Evolutionary conservation across 1,284 basidiomycete genomes (phyloP).

Genomic region (Microbotryomycetes sp.): DNA sequence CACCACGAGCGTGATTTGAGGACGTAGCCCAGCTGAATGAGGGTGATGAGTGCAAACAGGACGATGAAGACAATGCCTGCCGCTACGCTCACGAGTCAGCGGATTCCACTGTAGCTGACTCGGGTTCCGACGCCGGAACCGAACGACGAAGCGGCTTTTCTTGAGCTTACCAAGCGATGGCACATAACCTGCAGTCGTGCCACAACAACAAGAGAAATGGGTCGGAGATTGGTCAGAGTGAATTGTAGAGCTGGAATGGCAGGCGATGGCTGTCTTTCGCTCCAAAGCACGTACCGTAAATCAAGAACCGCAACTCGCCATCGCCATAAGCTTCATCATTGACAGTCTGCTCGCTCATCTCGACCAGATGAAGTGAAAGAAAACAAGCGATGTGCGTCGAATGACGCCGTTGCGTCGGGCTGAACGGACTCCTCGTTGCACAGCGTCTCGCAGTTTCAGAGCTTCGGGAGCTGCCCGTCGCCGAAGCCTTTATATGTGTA

Average conservation of each 20-base stretch:
- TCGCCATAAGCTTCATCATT: not conserved
- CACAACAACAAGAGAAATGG: too few species aligned
- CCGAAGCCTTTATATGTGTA: too few species aligned
- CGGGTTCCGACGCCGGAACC: not conserved
- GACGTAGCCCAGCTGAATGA: constrained; percentile 9
- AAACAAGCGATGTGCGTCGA: too few species aligned
- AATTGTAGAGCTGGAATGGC: not conserved
- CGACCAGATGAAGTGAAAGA: too few species aligned
- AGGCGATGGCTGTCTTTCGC: too few species aligned
- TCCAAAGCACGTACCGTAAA: not conserved
- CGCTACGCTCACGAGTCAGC: not conserved
- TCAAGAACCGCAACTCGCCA: not conserved
- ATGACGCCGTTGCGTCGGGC: too few species aligned
- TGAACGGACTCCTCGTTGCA: too few species aligned
- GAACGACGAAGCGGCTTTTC: not conserved
- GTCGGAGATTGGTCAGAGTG: not conserved
- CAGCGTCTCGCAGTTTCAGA: too few species aligned
- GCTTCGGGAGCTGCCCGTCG: too few species aligned
- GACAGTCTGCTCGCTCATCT: too few species aligned
- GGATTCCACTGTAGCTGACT: not conserved
- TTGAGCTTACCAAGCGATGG: constrained; percentile 1
- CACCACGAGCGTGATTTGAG: constrained; percentile 20
- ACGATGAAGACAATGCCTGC: constrained; percentile 25
- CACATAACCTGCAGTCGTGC: constrained; percentile 1
- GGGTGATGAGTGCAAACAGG: constrained; percentile 16